Base-by-base conservation (phyloP, 1,284 basidiomycete species). In the Meripilus lineatus region DNA sequence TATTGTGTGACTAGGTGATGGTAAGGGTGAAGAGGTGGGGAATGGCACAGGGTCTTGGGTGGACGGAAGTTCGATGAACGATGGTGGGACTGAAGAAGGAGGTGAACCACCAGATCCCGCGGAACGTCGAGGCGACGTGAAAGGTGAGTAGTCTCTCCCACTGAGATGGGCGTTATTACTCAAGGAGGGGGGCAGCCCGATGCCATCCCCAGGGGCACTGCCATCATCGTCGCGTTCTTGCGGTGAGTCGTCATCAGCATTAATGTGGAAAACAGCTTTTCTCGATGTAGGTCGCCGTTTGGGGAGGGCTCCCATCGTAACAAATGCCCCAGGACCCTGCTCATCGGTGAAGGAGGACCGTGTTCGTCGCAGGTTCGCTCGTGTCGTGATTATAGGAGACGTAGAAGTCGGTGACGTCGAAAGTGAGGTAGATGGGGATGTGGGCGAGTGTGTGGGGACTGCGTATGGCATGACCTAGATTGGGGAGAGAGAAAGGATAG, bases 271-370 rank as follows among this genome's bases (percentile, higher is more conserved):
- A 43, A 65, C 58, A 25, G 62, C 52, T 41, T 58, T 59, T 53
- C 64, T 61, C 48, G 58, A 48, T 44, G 51, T 47, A 37, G 51
- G 45, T 1, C 41, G 28, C 3, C 46, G 53, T 44, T 70, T 68
- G 23, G 81, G 80, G 40, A 81, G 70, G 33, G 59, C 50, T 15
- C 70, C 66, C 40, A 83, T 67, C 11, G 75, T 65, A 18, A 65
- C 65, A 50, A 81, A 79, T 13, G 79, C 70, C 51, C 77, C 77
- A 10, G 69, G 65, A 22, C 72, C 71, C 32, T 59, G 64, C 51
- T 76, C 74, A 37, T 70, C 66, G 33, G 67, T 68, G 61, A 71
- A 75, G 30, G 59, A 52, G 36, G 64, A 64, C 51, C 62, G 62
- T 26, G 61, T 54, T 50, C 61, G 59, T 43, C 60, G 53, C 52